These are phyloP conservation scores for Daldinia vernicosa DNA, from an alignment of 495 filamentous ascomycete genomes.

Conservation along the genomic window DNA sequence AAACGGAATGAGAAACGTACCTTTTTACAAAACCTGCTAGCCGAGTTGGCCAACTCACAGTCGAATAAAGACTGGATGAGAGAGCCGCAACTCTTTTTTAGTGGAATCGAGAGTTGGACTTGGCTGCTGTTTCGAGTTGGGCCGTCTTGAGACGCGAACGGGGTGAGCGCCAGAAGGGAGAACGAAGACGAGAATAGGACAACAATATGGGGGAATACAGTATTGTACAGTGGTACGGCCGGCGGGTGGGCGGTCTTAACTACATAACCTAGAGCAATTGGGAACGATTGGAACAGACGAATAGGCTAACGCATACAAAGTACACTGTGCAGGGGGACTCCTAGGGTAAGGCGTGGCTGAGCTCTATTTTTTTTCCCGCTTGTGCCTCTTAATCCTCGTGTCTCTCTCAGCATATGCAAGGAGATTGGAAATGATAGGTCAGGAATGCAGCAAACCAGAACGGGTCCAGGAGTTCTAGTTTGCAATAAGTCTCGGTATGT, in stretches of 20 bases:
- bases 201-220: slow-evolving; percentile 21
- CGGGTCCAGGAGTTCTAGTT: slow-evolving; percentile 25
- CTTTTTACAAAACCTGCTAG: slow-evolving; percentile 21
- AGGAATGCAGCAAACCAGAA: slow-evolving; percentile 37
- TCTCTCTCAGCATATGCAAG: slow-evolving; percentile 32
- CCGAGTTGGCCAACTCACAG: slow-evolving; percentile 25
- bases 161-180: slow-evolving; percentile 23
- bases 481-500: slow-evolving; percentile 26
- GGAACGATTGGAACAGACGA: slow-evolving; percentile 24
- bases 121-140: slow-evolving; percentile 41
- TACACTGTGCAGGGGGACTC: slow-evolving; percentile 22
- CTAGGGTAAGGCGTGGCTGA: slow-evolving; percentile 40
- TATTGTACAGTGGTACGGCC: slow-evolving; percentile 27
- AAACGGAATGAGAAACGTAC: slow-evolving; percentile 23
- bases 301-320: slow-evolving; percentile 43
- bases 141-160: slow-evolving; percentile 39
- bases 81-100: slow-evolving; percentile 20
- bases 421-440: slow-evolving; percentile 36
- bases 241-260: slow-evolving; percentile 29
- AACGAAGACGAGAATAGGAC: slow-evolving; percentile 15
- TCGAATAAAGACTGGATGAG: slow-evolving; percentile 35
- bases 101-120: slow-evolving; percentile 30
- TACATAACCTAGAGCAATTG: slow-evolving; percentile 17
- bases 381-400: slow-evolving; percentile 27
- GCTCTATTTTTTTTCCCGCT: slow-evolving; percentile 30